These are phyloP conservation scores for Nemania abortiva DNA, from an alignment of 2,329 filamentous ascomycete species.

Conservation along the genomic window DNA sequence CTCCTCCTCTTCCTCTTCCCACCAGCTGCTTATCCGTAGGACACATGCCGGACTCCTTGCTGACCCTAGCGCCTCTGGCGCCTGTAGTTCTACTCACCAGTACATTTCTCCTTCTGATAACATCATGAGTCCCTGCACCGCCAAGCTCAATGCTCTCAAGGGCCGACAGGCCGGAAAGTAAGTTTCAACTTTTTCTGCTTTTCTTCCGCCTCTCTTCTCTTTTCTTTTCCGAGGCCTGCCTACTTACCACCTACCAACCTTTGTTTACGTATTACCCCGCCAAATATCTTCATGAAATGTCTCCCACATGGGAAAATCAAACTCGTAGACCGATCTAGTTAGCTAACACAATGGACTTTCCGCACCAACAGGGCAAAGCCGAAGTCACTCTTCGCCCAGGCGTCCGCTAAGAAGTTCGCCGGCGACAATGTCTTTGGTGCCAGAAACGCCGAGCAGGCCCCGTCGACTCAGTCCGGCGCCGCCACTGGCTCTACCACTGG, in stretches of 20 bases:
- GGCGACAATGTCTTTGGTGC: constrained; percentile 58
- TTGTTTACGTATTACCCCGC: no score
- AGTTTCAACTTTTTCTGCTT: constrained; percentile 50
- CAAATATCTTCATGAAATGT: no score
- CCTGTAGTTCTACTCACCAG: constrained; percentile 58
- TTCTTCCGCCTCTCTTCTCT: neutral
- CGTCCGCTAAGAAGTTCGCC: constrained; percentile 72
- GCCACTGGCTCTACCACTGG: neutral
- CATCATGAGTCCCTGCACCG: constrained; percentile 88
- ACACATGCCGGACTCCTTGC: constrained; percentile 43
- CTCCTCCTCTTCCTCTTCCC: constrained; percentile 18
- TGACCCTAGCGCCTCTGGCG: constrained; percentile 40
- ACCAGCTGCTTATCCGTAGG: constrained; percentile 42
- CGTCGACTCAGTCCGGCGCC: constrained; percentile 20
- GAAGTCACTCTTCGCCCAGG: constrained; percentile 75
- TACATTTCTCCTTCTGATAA: constrained; percentile 89
- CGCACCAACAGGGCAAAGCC: constrained; percentile 67
- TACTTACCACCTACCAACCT: neutral
- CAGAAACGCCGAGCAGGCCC: constrained; percentile 42
- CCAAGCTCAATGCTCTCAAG: constrained; percentile 84
- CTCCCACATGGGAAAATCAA: no score
- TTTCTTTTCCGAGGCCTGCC: neutral
- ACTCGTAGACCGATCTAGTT: neutral
- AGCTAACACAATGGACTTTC: constrained; percentile 28
- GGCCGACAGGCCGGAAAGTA: constrained; percentile 85